A percentile compares a stretch with the other conserved stretches of the same genome.
These are phyloP conservation scores for Melocanna baccifera DNA, from an alignment of 176 grass and related monocot species.

Conservation along the genomic window DNA sequence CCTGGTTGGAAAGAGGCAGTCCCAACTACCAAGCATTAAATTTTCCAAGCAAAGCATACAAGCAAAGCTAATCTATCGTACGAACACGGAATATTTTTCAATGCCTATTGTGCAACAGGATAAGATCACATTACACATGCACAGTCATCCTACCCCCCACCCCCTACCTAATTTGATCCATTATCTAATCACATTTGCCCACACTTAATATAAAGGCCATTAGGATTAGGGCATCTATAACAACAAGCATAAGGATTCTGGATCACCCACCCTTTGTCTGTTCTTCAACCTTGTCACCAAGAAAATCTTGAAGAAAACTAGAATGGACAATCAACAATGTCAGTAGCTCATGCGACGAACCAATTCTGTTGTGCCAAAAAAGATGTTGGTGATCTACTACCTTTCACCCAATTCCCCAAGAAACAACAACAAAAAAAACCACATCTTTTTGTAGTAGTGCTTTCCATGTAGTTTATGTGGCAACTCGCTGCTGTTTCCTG, in stretches of 20 bases:
- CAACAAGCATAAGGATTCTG: neutral
- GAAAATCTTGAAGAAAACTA: neutral
- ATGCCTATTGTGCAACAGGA: constrained; percentile 32
- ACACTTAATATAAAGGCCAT: neutral
- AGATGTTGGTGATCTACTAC: neutral
- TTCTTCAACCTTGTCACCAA: constrained; percentile 2
- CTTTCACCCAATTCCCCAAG: neutral
- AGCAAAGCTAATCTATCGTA: constrained; percentile 37
- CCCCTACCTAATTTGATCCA: neutral
- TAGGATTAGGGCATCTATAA: neutral
- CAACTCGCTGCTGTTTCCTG: constrained; percentile 16
- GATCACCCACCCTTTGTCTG: neutral
- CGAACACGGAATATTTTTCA: constrained; percentile 27
- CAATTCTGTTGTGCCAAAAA: neutral
- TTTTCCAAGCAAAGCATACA: constrained; percentile 35
- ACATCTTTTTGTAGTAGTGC: neutral
- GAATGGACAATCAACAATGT: neutral
- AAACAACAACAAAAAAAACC: neutral
- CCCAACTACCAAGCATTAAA: constrained; percentile 36
- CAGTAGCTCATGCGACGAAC: neutral
- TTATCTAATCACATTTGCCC: constrained; percentile 14
- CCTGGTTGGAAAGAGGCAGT: constrained; percentile 26
- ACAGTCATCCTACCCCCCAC: constrained; percentile 7
- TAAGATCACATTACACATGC: constrained; percentile 54
- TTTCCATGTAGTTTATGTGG: constrained; percentile 25